Base-by-base conservation (phyloP, 352 stramenopile genomes). In the Aphanomyces stellatus region DNA sequence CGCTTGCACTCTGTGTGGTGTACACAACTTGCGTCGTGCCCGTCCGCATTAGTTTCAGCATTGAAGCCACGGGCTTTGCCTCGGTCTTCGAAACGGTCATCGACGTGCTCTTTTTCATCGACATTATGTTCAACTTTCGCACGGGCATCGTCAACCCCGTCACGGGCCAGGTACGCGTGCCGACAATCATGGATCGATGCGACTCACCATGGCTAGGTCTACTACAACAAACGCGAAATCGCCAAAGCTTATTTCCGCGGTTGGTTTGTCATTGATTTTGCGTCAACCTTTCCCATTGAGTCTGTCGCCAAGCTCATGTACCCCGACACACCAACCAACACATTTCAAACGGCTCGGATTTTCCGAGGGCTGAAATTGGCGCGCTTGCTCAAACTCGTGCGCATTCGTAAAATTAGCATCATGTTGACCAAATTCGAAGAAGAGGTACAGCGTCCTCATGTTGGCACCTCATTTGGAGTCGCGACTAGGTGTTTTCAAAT, bases 341-440 rank as follows among this genome's bases (percentile, higher is more conserved):
- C 95, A 48, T 62, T 96, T 13, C 70, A 96, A 25, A 59, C 60
- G 10, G 27, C 60, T 19, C 19, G 33, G 17, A 67, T 67, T 3
- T 67, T 67, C 25, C 82, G 87, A 30, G 76, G 77, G n/a, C 79
- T 94, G 6, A 92, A 95, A 62, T 76, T 96, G 2, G 70, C 96
- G 4, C 79, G 91, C 15, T 71, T 97, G 8, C 81, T 97, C 51
- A 97, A 97, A 65, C 73, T 97, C 15, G 86, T 88, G 13, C 90
- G 89, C 4, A 85, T 97, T 40, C 85, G 92, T 8, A 90, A 95
- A 25, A 78, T 97, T 22, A 80, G 75, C 7, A 87, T 89, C 69
- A 81, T 96, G 65, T 89, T 95, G 55, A 74, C 74, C 7, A 93
- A 77, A 55, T 79, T 96, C 4, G 88, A 97, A 69, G 87, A 96